phyloP scores from a whole-genome alignment of 2,329 filamentous ascomycete genomes.

The Penicillium expansum region DNA sequence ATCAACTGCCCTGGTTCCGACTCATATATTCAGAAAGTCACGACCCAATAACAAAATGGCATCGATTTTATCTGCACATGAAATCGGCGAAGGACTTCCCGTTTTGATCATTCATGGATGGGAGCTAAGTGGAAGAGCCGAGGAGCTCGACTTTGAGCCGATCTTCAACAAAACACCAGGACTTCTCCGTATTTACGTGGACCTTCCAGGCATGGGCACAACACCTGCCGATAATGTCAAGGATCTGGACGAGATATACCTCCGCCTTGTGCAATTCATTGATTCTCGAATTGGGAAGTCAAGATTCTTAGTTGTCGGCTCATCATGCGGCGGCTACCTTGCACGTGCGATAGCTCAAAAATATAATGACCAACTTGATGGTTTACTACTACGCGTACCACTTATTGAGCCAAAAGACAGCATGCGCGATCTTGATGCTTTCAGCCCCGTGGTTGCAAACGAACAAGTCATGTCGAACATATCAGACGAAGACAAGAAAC shows the following conservation, averaged over 20 bases:
- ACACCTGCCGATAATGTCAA: constrained; percentile 27
- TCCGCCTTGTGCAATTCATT: constrained; percentile 27
- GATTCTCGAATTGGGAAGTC: constrained; percentile 24
- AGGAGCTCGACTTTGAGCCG: constrained; percentile 30
- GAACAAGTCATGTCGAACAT: constrained; percentile 25
- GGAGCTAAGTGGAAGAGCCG: constrained; percentile 22
- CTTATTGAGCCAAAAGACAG: constrained; percentile 26
- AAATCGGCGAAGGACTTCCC: constrained; percentile 27
- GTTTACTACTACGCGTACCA: constrained; percentile 28
- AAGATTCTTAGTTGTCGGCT: constrained; percentile 27
- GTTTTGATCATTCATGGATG: constrained; percentile 32
- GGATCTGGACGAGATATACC: constrained; percentile 28
- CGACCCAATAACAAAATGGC: constrained; percentile 13
- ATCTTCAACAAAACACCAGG: constrained; percentile 23
- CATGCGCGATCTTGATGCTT: constrained; percentile 26
- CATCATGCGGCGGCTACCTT: constrained; percentile 31
- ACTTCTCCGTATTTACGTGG: constrained; percentile 29
- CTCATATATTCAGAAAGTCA: not conserved
- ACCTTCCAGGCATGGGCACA: constrained; percentile 31
- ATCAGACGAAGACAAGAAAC: constrained; percentile 19
- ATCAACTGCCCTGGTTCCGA: not conserved
- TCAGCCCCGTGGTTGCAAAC: constrained; percentile 24
- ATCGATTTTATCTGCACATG: constrained; percentile 22
- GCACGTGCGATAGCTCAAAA: constrained; percentile 29
- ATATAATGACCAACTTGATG: constrained; percentile 26